phyloP scores from a whole-genome alignment of 495 filamentous ascomycete genomes.

The Chaetomium cochliodes region DNA sequence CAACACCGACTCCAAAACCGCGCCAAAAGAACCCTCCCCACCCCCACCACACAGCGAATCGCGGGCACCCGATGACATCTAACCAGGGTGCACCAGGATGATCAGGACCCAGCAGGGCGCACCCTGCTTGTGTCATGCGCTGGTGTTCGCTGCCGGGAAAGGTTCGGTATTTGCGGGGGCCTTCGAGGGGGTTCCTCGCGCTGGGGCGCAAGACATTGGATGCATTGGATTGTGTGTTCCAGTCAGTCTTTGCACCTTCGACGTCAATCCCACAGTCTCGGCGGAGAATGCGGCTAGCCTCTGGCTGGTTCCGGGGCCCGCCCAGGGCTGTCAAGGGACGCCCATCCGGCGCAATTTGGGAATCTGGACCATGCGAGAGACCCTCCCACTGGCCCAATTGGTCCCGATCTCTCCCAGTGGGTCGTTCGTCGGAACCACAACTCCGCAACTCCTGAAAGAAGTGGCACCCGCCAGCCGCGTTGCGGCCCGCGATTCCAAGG shows the following conservation, averaged over 20 bases:
- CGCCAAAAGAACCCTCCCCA: not conserved
- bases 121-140: constrained; percentile 6
- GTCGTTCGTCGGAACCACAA: constrained; percentile 32
- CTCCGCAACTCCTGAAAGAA: constrained; percentile 41
- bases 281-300: constrained; percentile 15
- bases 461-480: constrained; percentile 38
- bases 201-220: not conserved
- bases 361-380: constrained; percentile 25
- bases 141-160: constrained; percentile 12
- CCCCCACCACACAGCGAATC: no score
- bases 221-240: not conserved
- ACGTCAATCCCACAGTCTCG: not conserved
- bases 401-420: constrained; percentile 20
- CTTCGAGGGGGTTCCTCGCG: not conserved
- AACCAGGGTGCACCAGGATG: no score
- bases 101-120: not conserved
- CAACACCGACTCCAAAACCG: not conserved
- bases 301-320: not conserved
- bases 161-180: constrained; percentile 8
- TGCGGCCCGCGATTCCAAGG: constrained; percentile 39
- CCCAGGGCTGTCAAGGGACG: constrained; percentile 17
- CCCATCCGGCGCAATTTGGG: constrained; percentile 27
- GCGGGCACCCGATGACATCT: no score
- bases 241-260: not conserved
- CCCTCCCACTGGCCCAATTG: constrained; percentile 4